These are phyloP conservation scores for Pyrenochaeta sp. DNA, from an alignment of 2,329 filamentous ascomycete genomes.

Conservation along the genomic window DNA sequence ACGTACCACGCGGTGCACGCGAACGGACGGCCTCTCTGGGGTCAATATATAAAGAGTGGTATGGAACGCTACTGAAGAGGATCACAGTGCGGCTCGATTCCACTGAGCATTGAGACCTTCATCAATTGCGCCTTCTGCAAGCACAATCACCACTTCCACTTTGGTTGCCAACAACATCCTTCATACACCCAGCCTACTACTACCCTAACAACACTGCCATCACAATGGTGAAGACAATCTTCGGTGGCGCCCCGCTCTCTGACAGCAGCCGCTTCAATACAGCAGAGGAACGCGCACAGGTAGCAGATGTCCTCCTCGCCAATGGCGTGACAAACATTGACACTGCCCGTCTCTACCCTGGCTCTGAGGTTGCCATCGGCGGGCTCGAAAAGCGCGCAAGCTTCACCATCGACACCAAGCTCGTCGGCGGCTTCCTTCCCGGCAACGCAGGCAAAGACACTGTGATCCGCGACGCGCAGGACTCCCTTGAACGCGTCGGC, in stretches of 20 bases:
- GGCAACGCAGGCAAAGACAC: constrained; percentile 46
- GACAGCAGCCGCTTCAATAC: constrained; percentile 23
- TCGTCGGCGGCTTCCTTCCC: constrained; percentile 47
- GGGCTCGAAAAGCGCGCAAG: constrained; percentile 48
- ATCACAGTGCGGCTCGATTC: neutral
- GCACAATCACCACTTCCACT: neutral
- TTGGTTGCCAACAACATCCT: neutral
- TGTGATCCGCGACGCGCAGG: constrained; percentile 45
- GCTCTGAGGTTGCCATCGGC: constrained; percentile 55
- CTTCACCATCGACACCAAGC: constrained; percentile 60
- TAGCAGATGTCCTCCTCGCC: constrained; percentile 43
- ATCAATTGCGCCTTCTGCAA: constrained; percentile 1
- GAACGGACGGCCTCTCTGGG: neutral
- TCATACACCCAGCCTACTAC: neutral
- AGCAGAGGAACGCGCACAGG: constrained; percentile 20
- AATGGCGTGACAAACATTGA: constrained; percentile 50
- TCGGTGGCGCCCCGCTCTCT: constrained; percentile 44
- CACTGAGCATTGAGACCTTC: constrained; percentile 1
- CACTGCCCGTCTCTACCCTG: constrained; percentile 53
- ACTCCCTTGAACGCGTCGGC: constrained; percentile 39
- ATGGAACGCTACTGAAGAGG: neutral
- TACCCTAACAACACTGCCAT: neutral
- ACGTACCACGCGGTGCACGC: neutral
- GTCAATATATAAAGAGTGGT: neutral
- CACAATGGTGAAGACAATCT: constrained; percentile 48